These are phyloP conservation scores for Ajuga reptans DNA, from an alignment of 305 asterid genomes.

Conservation along the genomic window DNA sequence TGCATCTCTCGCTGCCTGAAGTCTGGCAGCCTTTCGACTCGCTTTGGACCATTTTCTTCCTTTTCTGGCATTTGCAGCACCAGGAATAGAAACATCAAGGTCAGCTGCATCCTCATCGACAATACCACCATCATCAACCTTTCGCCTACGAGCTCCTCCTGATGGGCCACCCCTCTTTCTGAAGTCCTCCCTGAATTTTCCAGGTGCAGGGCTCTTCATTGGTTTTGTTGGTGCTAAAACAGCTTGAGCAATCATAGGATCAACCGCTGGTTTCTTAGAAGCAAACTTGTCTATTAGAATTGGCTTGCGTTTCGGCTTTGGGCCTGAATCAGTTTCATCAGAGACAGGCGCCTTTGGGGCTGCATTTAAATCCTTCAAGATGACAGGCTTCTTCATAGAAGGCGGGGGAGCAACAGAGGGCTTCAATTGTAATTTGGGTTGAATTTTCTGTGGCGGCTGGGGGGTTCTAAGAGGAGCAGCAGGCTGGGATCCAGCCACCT, in stretches of 20 bases:
- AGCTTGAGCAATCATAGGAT: conserved; percentile 69
- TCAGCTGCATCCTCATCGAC: conserved; percentile 66
- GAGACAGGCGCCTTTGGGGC: conserved; percentile 39
- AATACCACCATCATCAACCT: conserved; percentile 33
- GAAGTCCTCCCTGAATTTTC: conserved; percentile 59
- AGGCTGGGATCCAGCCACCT: conserved; percentile 32
- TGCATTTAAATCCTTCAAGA: conserved; percentile 77
- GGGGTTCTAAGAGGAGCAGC: conserved; percentile 42
- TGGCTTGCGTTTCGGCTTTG: conserved; percentile 61
- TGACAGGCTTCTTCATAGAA: conserved; percentile 56
- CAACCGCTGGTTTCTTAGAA: conserved; percentile 69
- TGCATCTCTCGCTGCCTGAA: conserved; percentile 80
- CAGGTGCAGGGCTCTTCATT: conserved; percentile 52
- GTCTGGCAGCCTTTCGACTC: conserved; percentile 92
- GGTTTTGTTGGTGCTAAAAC: conserved; percentile 76
- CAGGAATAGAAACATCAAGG: conserved; percentile 63
- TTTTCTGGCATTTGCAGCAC: conserved; percentile 63
- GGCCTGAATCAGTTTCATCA: conserved; percentile 35
- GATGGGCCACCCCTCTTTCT: conserved; percentile 54
- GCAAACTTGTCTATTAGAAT: conserved; percentile 94
- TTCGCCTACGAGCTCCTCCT: conserved; percentile 62
- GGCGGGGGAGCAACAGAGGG: conserved; percentile 78
- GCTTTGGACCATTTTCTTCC: conserved; percentile 99
- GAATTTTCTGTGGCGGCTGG: conserved; percentile 49
- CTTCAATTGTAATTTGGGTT: conserved; percentile 56